Evolutionary conservation across 805 yeast genomes (phyloP).

Genomic region (Naumovozyma dairenensis): DNA sequence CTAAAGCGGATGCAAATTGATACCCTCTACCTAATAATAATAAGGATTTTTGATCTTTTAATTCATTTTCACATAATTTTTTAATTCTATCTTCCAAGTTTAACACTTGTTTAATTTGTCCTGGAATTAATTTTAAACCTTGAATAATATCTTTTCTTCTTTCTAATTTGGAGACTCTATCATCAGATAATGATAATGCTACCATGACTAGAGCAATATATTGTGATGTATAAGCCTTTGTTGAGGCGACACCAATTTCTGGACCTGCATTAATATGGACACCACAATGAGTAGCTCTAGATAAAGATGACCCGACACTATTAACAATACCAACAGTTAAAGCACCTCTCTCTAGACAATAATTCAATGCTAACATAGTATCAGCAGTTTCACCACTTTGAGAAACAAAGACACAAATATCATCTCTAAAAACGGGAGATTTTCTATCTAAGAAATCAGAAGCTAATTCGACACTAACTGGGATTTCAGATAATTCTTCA

Average conservation of each 20-base stretch:
- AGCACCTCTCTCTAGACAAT: conserved; percentile 95
- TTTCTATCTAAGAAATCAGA: conserved; percentile 90
- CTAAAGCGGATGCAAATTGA: conserved; percentile 94
- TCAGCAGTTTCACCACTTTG: conserved; percentile 99
- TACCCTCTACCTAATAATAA: conserved; percentile 93
- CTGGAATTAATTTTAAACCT: conserved; percentile 76
- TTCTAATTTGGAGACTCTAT: conserved; percentile 60
- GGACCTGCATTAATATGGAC: conserved; percentile 99
- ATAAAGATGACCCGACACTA: conserved; percentile 93
- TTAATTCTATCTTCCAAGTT: conserved; percentile 65
- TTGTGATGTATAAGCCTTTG: conserved; percentile 98
- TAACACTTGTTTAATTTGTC: conserved; percentile 72
- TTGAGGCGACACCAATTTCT: conserved; percentile 98
- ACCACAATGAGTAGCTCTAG: conserved; percentile 97
- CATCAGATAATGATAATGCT: conserved; percentile 90
- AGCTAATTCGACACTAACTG: conserved; percentile 86
- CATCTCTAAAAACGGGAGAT: conserved; percentile 97
- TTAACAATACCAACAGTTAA: conserved; percentile 95
- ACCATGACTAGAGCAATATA: conserved; percentile 94
- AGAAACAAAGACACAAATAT: conserved; percentile 92
- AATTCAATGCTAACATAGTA: conserved; percentile 86
- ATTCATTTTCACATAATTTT: conserved; percentile 57
- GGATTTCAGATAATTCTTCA: conserved; percentile 93
- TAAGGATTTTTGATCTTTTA: conserved; percentile 77
- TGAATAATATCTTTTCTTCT: conserved; percentile 82